These are phyloP conservation scores for Amanita rubescens DNA, from an alignment of 768 basidiomycete species.

Conservation along the genomic window DNA sequence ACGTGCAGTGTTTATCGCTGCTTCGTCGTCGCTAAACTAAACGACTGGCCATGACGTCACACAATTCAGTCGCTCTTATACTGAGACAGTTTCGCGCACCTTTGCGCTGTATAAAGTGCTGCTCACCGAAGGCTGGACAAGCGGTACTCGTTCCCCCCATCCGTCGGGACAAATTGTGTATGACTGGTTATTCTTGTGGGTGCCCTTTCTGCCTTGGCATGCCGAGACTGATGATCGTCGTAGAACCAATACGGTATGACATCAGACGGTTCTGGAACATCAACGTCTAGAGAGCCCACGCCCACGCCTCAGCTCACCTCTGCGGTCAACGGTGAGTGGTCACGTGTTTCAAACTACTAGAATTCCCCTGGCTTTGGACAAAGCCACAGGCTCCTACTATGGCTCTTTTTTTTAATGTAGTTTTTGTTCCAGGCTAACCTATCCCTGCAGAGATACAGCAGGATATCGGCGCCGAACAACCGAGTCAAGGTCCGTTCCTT, in stretches of 20 bases:
- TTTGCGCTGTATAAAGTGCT: neutral
- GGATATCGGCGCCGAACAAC: neutral
- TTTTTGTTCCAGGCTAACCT: neutral
- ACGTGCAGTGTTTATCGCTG: neutral
- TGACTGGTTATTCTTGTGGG: neutral
- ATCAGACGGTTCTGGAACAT: neutral
- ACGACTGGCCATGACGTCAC: constrained; percentile 1
- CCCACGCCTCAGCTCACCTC: neutral
- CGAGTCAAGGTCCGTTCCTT: constrained; percentile 3
- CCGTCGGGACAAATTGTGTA: neutral
- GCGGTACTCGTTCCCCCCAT: too few species aligned
- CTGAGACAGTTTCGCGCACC: neutral
- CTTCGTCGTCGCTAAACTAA: neutral
- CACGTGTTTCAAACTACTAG: neutral
- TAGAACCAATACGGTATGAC: neutral
- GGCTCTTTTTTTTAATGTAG: neutral
- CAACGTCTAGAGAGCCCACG: neutral
- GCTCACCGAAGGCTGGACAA: neutral
- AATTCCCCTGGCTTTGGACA: neutral
- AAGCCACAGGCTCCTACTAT: too few species aligned
- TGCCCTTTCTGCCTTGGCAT: neutral
- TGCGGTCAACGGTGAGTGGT: neutral
- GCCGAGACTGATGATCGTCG: neutral
- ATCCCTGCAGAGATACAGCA: neutral
- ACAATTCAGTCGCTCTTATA: neutral